These are phyloP conservation scores for Nepenthes gracilis DNA, from an alignment of 148 eudicot species.

Conservation along the genomic window DNA sequence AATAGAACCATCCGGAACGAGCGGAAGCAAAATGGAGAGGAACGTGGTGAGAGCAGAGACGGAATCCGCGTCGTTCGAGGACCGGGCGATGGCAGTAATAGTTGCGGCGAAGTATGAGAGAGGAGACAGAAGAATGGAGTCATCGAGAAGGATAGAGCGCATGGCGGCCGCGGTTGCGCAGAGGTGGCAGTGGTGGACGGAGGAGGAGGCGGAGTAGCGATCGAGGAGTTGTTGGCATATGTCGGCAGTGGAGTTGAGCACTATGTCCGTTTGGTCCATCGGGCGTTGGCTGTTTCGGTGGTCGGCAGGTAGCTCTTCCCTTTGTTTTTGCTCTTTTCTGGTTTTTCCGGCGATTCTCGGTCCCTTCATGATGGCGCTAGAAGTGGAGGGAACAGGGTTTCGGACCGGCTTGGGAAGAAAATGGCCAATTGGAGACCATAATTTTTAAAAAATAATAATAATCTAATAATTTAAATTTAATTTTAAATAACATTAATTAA, in stretches of 20 bases:
- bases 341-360: no score
- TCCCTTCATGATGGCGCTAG: no score
- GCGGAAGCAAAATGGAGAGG: conserved; percentile 51
- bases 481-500: no score
- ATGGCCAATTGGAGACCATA: no score
- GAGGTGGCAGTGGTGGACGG: conserved; percentile 86
- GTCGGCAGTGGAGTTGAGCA: conserved; percentile 33
- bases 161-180: conserved; percentile 77
- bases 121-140: conserved; percentile 48
- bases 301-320: no score
- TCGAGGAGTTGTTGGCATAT: conserved; percentile 50
- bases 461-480: no score
- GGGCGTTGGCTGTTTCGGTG: conserved; percentile 1
- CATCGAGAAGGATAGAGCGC: conserved; percentile 46
- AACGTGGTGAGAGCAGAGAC: conserved; percentile 55
- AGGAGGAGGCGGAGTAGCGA: conserved; percentile 70
- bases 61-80: conserved; percentile 30
- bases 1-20: conserved; percentile 24
- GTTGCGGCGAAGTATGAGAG: conserved; percentile 79
- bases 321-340: no score
- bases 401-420: no score
- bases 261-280: conserved; percentile 17
- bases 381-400: no score
- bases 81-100: conserved; percentile 31
- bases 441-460: no score